Evolutionary conservation across 139 green algal species (phyloP), one percentile per base, ranked within the genome.

Genomic region (Astrephomene gubernaculifera): DNA sequence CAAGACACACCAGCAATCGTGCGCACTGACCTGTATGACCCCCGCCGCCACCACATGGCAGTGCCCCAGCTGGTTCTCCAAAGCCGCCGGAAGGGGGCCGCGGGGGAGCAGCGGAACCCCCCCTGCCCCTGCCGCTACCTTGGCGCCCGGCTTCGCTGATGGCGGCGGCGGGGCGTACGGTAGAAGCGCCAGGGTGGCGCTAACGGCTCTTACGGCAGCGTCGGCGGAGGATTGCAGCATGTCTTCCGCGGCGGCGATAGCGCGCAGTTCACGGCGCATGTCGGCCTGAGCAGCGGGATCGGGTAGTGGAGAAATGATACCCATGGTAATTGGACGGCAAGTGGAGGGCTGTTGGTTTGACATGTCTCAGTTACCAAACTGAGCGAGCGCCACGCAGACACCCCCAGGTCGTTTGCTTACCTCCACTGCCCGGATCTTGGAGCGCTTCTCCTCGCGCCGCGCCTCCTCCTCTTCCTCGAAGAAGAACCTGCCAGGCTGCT

Each of bases 381-480:
- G n/a, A n/a, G n/a, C n/a, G n/a, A n/a, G n/a, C n/a, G n/a, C n/a
- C n/a, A n/a, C n/a, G n/a, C n/a, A n/a, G n/a, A n/a, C n/a, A n/a
- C n/a, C n/a, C n/a, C n/a, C n/a, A n/a, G n/a, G n/a, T 7, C 65
- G 10, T 29, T 2, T 24, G 1, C 70, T 3, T 27, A 71, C 75
- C 76, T 83, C 63, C 27, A 67, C 44, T 3, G 3, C 2, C 41
- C 60, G 60, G 25, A 83, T 83, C 35, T 35, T 33, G 6, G 29
- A 29, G 17, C 31, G 61, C 43, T 52, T 52, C 78, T 84, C 67
- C 61, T 52, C 63, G 21, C 78, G 78, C 78, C 74, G 74, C 31
- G 78, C 78, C n/a, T 84, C 78, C 41, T 84, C 78, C 63, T 84
- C 78, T 25, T 84, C 54, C 41, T 84, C 78, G 8, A 84, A 84